Conservation (phyloP, 2,329 filamentous ascomycete genomes). For the Alternaria consortialis region DNA sequence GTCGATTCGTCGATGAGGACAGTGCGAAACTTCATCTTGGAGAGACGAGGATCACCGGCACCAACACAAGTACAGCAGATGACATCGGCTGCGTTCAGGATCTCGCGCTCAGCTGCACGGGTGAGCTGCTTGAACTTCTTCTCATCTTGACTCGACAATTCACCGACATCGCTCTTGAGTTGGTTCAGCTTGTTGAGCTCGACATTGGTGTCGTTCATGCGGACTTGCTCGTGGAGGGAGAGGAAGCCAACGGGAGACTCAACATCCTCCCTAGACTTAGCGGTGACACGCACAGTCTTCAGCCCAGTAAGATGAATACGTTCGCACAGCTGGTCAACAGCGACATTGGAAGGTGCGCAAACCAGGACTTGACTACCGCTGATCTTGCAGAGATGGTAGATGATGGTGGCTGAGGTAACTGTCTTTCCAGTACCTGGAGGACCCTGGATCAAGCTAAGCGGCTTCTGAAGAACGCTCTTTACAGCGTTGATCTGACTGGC, state of each 20-base stretch:
- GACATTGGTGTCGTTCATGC: slow-evolving; percentile 95
- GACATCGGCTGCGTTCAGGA: slow-evolving; percentile 93
- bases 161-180: slow-evolving; percentile 89
- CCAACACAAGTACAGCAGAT: slow-evolving; percentile 99
- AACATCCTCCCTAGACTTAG: slow-evolving; percentile 97
- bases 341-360: slow-evolving; percentile 97
- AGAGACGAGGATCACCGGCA: slow-evolving; percentile 91
- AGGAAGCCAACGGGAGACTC: slow-evolving; percentile 98
- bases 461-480: slow-evolving; percentile 91
- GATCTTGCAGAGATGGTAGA: slow-evolving; percentile 95
- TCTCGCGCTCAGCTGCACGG: slow-evolving; percentile 91
- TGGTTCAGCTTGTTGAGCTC: slow-evolving; percentile 92
- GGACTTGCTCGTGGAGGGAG: slow-evolving; percentile 94
- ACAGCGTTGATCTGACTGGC: slow-evolving; percentile 95
- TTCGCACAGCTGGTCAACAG: slow-evolving; percentile 97
- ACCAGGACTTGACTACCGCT: slow-evolving; percentile 95
- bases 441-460: slow-evolving; percentile 93
- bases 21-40: slow-evolving; percentile 98
- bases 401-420: slow-evolving; percentile 97
- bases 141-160: slow-evolving; percentile 93
- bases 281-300: slow-evolving; percentile 97
- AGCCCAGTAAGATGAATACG: slow-evolving; percentile 93
- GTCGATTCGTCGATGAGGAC: slow-evolving; percentile 98
- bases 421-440: slow-evolving; percentile 98
- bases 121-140: slow-evolving; percentile 98